Conservation (phyloP, 345 rosid genomes). For the Camelina sativa region DNA sequence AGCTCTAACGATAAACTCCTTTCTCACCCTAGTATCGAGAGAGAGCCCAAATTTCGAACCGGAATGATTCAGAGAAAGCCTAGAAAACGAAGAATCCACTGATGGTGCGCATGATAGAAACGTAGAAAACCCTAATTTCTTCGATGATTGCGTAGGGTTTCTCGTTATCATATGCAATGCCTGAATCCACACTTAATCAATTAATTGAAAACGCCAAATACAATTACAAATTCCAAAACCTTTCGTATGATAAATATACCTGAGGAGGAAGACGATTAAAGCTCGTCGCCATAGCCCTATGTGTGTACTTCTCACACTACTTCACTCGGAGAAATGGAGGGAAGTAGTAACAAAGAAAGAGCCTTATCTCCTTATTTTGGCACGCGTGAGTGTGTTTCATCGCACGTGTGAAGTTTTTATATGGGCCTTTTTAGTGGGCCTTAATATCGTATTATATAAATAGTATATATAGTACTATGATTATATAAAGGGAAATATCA, state of each 20-base stretch:
- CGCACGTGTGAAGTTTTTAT: slow-evolving; percentile 10
- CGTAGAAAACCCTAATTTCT: slow-evolving; percentile 55
- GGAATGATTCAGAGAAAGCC: slow-evolving; percentile 45
- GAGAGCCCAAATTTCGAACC: slow-evolving; percentile 43
- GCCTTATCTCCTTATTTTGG: slow-evolving; percentile 41
- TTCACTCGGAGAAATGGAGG: slow-evolving; percentile 18
- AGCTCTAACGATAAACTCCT: slow-evolving; percentile 62
- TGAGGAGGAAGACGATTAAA: slow-evolving; percentile 77
- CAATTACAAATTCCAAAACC: not conserved
- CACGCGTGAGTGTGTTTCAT: slow-evolving; percentile 8
- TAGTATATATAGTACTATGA: not conserved
- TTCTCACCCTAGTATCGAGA: slow-evolving; percentile 41
- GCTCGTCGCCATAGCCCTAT: slow-evolving; percentile 53
- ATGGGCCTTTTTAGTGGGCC: slow-evolving; percentile 35
- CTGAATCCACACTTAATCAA: slow-evolving; percentile 31
- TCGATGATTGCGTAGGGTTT: slow-evolving; percentile 48
- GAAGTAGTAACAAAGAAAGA: not conserved
- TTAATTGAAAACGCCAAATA: too few relatives aligned
- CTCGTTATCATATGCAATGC: slow-evolving; percentile 58
- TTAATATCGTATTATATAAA: not conserved
- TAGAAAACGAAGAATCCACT: slow-evolving; percentile 36
- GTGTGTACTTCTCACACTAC: not conserved
- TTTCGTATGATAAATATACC: not conserved
- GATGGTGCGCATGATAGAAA: slow-evolving; percentile 47
- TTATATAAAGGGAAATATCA: not conserved